These are phyloP conservation scores for Fusarium lateritium DNA, from an alignment of 2,329 filamentous ascomycete genomes.

Conservation along the genomic window DNA sequence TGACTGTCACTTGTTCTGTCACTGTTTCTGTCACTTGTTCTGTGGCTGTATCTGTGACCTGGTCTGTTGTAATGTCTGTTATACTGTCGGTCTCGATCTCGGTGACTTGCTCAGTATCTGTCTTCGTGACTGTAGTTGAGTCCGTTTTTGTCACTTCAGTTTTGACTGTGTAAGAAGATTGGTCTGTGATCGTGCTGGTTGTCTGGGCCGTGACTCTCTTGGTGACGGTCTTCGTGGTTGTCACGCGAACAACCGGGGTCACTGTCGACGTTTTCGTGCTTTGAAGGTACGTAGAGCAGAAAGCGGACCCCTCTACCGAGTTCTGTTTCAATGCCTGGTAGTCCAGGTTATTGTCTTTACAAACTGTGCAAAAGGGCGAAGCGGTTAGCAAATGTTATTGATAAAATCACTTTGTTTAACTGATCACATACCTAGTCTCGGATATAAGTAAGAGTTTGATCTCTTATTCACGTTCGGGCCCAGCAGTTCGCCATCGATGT, in stretches of 20 bases:
- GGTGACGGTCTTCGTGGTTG: neutral
- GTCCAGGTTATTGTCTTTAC: neutral
- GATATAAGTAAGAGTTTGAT: neutral
- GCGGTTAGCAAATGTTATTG: neutral
- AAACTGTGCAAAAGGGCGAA: neutral
- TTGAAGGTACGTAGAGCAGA: constrained; percentile 1
- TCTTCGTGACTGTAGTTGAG: neutral
- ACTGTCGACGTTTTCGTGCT: neutral
- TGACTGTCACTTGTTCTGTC: neutral
- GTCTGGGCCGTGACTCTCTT: neutral
- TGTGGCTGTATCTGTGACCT: neutral
- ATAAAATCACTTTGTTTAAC: accelerated
- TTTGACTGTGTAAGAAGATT: neutral
- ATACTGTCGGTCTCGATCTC: neutral
- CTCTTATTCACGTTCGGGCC: too few species aligned
- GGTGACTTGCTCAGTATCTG: neutral
- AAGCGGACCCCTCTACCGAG: neutral
- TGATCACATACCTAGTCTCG: neutral
- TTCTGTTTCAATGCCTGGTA: neutral
- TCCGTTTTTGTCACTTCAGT: neutral
- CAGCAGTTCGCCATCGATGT: neutral
- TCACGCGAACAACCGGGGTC: neutral
- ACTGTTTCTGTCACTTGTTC: neutral
- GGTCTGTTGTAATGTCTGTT: neutral
- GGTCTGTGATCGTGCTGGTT: neutral